A percentile compares a stretch with the other conserved stretches of the same genome.
These are phyloP conservation scores for Colletotrichum sp. DNA, from an alignment of 2,329 filamentous ascomycete genomes.

Conservation along the genomic window DNA sequence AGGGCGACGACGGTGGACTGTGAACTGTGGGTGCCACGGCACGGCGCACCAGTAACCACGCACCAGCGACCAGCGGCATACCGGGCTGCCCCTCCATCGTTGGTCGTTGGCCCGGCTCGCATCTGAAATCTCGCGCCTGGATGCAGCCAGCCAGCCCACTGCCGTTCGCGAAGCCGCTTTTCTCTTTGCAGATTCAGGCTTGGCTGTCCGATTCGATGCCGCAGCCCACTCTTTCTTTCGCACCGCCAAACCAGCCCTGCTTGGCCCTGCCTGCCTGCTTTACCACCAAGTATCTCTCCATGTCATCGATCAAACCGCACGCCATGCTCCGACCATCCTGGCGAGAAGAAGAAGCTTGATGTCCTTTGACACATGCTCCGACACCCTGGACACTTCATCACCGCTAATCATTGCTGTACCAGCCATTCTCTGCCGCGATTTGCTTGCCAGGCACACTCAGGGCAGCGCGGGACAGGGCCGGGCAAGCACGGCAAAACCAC, in stretches of 20 bases:
- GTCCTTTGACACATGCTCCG: neutral
- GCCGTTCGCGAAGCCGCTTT: slow-evolving; percentile 9
- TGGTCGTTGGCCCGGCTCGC: neutral
- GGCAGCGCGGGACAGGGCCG: neutral
- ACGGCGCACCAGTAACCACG: neutral
- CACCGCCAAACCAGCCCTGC: neutral
- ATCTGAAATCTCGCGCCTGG: slow-evolving; percentile 15
- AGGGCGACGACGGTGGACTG: neutral
- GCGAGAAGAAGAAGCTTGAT: neutral
- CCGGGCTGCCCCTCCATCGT: neutral
- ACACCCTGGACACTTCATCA: neutral
- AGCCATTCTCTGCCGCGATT: neutral
- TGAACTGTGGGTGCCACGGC: neutral
- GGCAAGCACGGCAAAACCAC: neutral
- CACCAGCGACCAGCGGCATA: neutral
- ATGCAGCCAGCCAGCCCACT: slow-evolving; percentile 15
- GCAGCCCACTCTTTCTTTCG: neutral
- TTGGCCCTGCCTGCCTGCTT: neutral
- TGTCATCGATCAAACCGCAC: slow-evolving; percentile 8
- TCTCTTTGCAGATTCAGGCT: slow-evolving; percentile 13
- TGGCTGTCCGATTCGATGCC: slow-evolving; percentile 10
- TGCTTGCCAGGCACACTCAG: neutral
- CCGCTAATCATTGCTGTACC: neutral
- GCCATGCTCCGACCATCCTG: neutral
- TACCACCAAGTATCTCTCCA: neutral